These are phyloP conservation scores for Cyberlindnera mississippiensis DNA, from an alignment of 805 yeast genomes.

Conservation along the genomic window DNA sequence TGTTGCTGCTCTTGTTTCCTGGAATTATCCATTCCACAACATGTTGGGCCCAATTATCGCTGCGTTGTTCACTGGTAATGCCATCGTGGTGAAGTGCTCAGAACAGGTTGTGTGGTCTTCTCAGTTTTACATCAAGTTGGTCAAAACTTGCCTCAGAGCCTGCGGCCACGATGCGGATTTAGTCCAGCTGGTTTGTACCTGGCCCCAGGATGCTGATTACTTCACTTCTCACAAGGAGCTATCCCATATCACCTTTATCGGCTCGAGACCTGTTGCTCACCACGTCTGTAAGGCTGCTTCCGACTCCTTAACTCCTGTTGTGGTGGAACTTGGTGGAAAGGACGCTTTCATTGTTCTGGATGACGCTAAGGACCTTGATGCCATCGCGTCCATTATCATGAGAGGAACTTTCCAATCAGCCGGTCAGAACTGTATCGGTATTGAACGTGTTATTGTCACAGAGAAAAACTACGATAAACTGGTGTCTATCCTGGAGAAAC, in stretches of 20 bases:
- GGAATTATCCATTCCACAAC: constrained; percentile 98
- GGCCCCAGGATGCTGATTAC: constrained; percentile 85
- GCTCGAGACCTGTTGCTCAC: constrained; percentile 93
- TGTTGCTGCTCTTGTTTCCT: constrained; percentile 85
- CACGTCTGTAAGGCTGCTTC: constrained; percentile 82
- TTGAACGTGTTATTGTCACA: constrained; percentile 86
- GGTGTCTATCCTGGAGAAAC: constrained; percentile 48
- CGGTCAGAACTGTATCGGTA: constrained; percentile 98
- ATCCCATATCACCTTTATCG: constrained; percentile 90
- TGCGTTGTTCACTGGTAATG: constrained; percentile 85
- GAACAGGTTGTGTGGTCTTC: constrained; percentile 97
- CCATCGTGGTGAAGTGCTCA: constrained; percentile 87
- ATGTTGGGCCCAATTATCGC: constrained; percentile 90
- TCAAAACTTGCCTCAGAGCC: constrained; percentile 64
- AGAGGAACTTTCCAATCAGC: constrained; percentile 96
- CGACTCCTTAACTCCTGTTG: constrained; percentile 86
- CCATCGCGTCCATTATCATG: constrained; percentile 75
- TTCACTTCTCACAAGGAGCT: constrained; percentile 81
- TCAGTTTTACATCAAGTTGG: constrained; percentile 66
- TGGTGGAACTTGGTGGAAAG: constrained; percentile 95
- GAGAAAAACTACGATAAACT: constrained; percentile 63
- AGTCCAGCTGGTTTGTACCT: constrained; percentile 84
- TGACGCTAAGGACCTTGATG: constrained; percentile 55
- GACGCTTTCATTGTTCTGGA: constrained; percentile 88
- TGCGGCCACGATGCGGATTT: constrained; percentile 77